Percentiles rank a stretch among this genome's conserved stretches.
Conservation (phyloP, 176 grass and related monocot species). For the Poa pratensis region DNA sequence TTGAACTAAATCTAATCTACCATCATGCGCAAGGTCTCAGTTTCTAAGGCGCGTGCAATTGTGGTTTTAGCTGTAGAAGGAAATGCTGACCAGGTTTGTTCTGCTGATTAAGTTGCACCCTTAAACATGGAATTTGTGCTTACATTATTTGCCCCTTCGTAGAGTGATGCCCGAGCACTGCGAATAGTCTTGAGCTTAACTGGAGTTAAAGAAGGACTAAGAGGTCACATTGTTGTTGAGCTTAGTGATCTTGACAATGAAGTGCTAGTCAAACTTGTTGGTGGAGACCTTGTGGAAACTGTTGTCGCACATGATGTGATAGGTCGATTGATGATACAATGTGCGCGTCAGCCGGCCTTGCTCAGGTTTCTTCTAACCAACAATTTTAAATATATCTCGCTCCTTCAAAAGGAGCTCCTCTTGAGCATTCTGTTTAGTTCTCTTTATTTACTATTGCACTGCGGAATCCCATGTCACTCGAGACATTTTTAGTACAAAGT, state of each 20-base stretch:
- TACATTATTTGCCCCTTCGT: slow-evolving; percentile 27
- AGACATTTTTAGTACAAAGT: no score
- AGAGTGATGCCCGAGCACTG: slow-evolving; percentile 83
- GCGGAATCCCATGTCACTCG: no score
- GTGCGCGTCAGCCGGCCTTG: slow-evolving; percentile 82
- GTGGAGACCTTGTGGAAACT: slow-evolving; percentile 83
- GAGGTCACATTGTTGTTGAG: slow-evolving; percentile 82
- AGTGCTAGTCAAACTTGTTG: slow-evolving; percentile 85
- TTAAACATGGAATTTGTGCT: background rate
- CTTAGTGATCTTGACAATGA: slow-evolving; percentile 87
- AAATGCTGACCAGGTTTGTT: slow-evolving; percentile 75
- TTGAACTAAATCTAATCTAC: slow-evolving; percentile 41
- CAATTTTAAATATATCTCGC: slow-evolving; percentile 32
- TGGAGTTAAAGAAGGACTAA: slow-evolving; percentile 86
- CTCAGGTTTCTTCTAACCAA: slow-evolving; percentile 61
- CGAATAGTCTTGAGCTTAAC: slow-evolving; percentile 78
- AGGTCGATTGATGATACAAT: slow-evolving; percentile 83
- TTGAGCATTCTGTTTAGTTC: background rate
- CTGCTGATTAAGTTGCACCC: slow-evolving; percentile 20
- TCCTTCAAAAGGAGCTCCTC: background rate
- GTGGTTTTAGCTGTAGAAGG: slow-evolving; percentile 82
- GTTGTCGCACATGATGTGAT: slow-evolving; percentile 92
- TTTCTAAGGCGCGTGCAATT: slow-evolving; percentile 79
- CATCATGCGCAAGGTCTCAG: slow-evolving; percentile 66
- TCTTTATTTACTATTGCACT: no score